Evolutionary conservation across 2,329 filamentous ascomycete species (phyloP).

Genomic region (Fusarium albosuccineum): DNA sequence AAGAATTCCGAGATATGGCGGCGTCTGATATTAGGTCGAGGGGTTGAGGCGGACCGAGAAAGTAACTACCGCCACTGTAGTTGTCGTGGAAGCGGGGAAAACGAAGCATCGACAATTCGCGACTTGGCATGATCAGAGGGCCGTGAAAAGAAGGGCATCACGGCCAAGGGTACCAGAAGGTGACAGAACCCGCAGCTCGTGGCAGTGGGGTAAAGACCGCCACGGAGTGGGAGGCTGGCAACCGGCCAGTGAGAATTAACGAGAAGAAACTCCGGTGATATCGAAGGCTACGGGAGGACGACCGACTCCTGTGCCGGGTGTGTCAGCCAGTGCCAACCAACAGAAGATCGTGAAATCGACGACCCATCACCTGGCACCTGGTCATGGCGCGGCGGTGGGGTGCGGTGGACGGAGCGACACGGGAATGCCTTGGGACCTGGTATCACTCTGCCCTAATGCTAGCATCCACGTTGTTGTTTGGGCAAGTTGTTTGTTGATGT

Average conservation of each 20-base stretch:
- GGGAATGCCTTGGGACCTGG: constrained; percentile 14
- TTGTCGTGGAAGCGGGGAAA: background rate
- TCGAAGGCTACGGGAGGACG: constrained; percentile 15
- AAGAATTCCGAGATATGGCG: constrained; percentile 1
- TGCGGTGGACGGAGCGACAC: constrained; percentile 6
- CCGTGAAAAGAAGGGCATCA: constrained; percentile 29
- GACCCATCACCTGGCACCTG: constrained; percentile 27
- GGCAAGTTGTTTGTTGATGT: background rate
- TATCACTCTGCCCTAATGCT: background rate
- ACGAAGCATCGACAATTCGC: constrained; percentile 13
- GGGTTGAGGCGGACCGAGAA: background rate
- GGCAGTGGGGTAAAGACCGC: constrained; percentile 7
- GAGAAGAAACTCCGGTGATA: constrained; percentile 16
- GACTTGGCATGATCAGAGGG: constrained; percentile 12
- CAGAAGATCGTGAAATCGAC: constrained; percentile 17
- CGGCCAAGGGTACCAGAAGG: constrained; percentile 4
- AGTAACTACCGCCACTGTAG: background rate
- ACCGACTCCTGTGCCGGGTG: constrained; percentile 6
- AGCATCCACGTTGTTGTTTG: background rate
- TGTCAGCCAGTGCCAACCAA: constrained; percentile 25
- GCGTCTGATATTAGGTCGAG: constrained; percentile 4
- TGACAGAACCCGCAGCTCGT: constrained; percentile 3
- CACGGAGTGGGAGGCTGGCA: constrained; percentile 2
- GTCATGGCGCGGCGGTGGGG: constrained; percentile 20
- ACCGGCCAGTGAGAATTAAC: constrained; percentile 6